Conservation (phyloP, 768 basidiomycete genomes). For the Trametes sanguinea region DNA sequence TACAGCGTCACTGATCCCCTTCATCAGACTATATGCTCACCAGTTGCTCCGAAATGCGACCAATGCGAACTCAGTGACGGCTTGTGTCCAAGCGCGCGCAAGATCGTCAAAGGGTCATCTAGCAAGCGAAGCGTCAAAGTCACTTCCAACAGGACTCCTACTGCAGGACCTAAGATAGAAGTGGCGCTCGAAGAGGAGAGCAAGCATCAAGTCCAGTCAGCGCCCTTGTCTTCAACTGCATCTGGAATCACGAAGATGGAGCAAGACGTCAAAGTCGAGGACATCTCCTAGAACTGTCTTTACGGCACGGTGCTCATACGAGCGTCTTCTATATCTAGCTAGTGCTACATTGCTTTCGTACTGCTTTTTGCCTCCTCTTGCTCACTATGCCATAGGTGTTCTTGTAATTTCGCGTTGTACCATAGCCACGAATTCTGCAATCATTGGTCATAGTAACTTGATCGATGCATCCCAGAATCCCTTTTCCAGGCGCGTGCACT, state of each 20-base stretch:
- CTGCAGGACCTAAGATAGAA: constrained; percentile 40
- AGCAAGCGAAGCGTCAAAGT: constrained; percentile 22
- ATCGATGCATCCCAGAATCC: constrained; percentile 85
- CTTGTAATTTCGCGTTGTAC: background rate
- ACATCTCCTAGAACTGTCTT: background rate
- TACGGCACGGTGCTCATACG: background rate
- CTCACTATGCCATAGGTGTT: background rate
- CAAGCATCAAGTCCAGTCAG: background rate
- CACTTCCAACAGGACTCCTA: background rate
- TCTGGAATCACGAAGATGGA: background rate
- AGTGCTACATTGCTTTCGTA: constrained; percentile 1
- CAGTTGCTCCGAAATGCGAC: constrained; percentile 65
- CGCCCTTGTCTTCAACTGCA: no score
- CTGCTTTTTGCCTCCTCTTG: background rate
- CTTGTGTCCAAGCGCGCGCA: constrained; percentile 68
- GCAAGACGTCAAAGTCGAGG: constrained; percentile 12
- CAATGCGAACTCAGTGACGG: constrained; percentile 59
- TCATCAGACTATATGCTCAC: constrained; percentile 62
- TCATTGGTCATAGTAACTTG: constrained; percentile 24
- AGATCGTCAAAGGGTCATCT: constrained; percentile 24
- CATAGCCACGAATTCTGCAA: no score
- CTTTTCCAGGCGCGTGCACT: constrained; percentile 76
- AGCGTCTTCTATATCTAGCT: background rate
- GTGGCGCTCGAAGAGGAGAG: constrained; percentile 38
- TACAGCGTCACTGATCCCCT: background rate